Percentiles rank a stretch among this genome's conserved stretches.
These are phyloP conservation scores for Draba incana DNA, from an alignment of 345 rosid genomes.

Conservation along the genomic window DNA sequence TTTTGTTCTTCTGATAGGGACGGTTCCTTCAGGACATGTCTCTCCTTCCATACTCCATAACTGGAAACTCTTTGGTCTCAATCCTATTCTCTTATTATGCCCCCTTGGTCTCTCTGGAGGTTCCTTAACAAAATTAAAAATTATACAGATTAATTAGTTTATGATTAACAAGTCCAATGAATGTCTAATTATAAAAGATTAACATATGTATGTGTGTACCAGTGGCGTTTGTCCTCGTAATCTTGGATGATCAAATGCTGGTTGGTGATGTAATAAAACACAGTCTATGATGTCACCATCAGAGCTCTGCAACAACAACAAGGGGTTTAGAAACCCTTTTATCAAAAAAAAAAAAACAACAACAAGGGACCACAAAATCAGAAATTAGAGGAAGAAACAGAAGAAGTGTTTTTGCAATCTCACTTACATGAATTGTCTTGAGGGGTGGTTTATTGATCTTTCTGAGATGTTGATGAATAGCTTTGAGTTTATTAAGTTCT, in stretches of 20 bases:
- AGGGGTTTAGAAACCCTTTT: conserved; percentile 4
- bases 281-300: conserved; percentile 95
- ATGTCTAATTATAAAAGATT: not conserved
- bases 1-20: conserved; percentile 91
- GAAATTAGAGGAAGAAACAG: not conserved
- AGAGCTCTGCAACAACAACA: conserved; percentile 64
- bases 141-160: not conserved
- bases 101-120: conserved; percentile 77
- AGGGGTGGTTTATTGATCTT: conserved; percentile 87
- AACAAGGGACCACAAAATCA: not conserved
- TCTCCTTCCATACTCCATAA: conserved; percentile 79
- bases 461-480: conserved; percentile 59
- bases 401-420: not conserved
- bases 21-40: conserved; percentile 84
- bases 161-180: not conserved
- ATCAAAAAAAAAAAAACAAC: conserved; percentile 4
- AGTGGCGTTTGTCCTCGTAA: conserved; percentile 71
- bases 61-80: conserved; percentile 61
- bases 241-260: conserved; percentile 94
- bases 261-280: conserved; percentile 74
- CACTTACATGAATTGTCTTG: conserved; percentile 78
- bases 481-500: conserved; percentile 60
- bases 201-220: conserved; percentile 46
- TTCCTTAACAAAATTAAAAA: conserved; percentile 52
- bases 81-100: conserved; percentile 42